Evolutionary conservation across 257 asterid genomes (phyloP).

Genomic region (Perilla frutescens): DNA sequence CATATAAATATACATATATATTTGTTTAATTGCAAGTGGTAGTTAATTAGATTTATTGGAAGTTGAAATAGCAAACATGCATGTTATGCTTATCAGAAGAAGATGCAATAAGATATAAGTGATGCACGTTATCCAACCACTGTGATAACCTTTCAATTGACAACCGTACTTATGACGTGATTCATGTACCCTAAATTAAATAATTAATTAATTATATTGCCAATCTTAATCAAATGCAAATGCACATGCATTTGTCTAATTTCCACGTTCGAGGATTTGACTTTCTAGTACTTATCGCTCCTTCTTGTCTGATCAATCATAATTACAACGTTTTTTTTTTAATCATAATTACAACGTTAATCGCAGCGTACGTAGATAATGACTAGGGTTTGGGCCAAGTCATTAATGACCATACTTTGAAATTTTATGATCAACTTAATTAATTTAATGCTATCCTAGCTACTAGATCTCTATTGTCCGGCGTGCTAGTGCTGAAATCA

Average conservation of each 20-base stretch:
- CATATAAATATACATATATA: background rate
- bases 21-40: background rate
- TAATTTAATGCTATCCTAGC: no score
- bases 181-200: no score
- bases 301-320: background rate
- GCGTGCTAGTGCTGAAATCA: no score
- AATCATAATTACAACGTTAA: no score
- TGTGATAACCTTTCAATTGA: constrained; percentile 29
- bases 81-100: no score
- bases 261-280: constrained; percentile 15
- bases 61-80: no score
- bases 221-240: constrained; percentile 12
- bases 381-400: no score
- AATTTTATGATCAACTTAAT: no score
- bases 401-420: no score
- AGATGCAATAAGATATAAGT: background rate
- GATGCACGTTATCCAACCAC: background rate
- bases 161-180: constrained; percentile 29
- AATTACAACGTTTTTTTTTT: no score
- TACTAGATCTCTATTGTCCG: no score
- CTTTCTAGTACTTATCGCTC: background rate
- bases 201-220: background rate
- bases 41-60: background rate
- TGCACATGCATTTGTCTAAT: constrained; percentile 31
- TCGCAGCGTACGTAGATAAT: no score